Evolutionary conservation across 1,139 yeast species (phyloP).

Genomic region (Candida anutae): DNA sequence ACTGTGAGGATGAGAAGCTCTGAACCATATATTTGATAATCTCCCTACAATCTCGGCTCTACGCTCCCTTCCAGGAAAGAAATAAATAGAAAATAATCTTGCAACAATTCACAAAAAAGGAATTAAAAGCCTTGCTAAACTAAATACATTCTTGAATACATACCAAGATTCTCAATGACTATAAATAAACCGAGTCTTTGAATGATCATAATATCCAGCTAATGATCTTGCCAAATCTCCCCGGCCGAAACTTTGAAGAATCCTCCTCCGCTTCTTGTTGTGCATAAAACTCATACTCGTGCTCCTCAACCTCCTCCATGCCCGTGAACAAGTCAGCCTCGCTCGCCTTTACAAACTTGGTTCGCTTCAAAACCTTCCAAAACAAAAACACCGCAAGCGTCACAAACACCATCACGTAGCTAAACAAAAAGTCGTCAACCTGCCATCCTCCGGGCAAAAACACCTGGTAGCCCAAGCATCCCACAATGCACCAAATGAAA

Average conservation of each 20-base stretch:
- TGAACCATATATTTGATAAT: too few relatives aligned
- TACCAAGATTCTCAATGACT: too few relatives aligned
- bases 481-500: slow-evolving; percentile 27
- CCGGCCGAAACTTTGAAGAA: slow-evolving; percentile 3
- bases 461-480: slow-evolving; percentile 32
- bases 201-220: slow-evolving; percentile 9
- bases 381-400: slow-evolving; percentile 20
- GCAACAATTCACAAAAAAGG: too few relatives aligned
- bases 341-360: slow-evolving; percentile 19
- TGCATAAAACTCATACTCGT: slow-evolving; percentile 34
- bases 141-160: too few relatives aligned
- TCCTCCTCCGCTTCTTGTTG: slow-evolving; percentile 11
- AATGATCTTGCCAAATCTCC: slow-evolving; percentile 5
- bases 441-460: slow-evolving; percentile 29
- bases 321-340: slow-evolving; percentile 32
- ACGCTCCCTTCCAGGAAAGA: too few relatives aligned
- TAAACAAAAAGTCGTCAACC: slow-evolving; percentile 32
- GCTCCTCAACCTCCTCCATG: slow-evolving; percentile 34
- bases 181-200: too few relatives aligned
- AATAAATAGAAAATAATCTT: too few relatives aligned
- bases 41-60: too few relatives aligned
- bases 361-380: slow-evolving; percentile 29
- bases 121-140: too few relatives aligned
- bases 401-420: slow-evolving; percentile 34
- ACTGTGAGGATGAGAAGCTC: too few relatives aligned